Evolutionary conservation across 169 alveolate genomes (phyloP).

Genomic region (Eimeria praecox): DNA sequence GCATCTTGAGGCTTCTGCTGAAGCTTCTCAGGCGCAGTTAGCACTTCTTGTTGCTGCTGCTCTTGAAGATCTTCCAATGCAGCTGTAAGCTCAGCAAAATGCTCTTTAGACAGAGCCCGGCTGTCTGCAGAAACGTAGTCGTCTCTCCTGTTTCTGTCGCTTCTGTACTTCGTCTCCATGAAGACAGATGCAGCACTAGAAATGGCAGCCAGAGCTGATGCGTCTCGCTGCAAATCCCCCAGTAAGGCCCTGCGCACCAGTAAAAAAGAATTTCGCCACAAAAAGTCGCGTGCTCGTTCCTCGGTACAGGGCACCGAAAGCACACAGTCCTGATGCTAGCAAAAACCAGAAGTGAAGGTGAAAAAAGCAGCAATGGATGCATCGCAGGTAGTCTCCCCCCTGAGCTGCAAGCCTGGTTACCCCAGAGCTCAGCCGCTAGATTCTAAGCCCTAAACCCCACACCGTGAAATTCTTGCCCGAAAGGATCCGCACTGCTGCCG

Average conservation of each 20-base stretch:
- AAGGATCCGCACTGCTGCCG: slow-evolving; percentile 1
- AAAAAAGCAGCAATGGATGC: neutral
- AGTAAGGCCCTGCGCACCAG: neutral
- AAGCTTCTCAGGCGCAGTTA: neutral
- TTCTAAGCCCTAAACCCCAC: neutral
- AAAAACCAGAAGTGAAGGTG: neutral
- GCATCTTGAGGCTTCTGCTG: neutral
- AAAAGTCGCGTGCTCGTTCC: neutral
- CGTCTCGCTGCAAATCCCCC: slow-evolving; percentile 42
- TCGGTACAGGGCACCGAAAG: neutral
- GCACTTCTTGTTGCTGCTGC: neutral
- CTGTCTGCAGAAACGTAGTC: slow-evolving; percentile 3
- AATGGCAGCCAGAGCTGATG: slow-evolving; percentile 10
- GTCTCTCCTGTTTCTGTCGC: neutral
- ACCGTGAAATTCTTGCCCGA: slow-evolving; percentile 20
- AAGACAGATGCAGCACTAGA: neutral
- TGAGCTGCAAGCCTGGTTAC: neutral
- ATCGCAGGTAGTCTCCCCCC: neutral
- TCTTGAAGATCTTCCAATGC: neutral
- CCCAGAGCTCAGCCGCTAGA: neutral
- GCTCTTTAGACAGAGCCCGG: slow-evolving; percentile 10
- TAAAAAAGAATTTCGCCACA: neutral
- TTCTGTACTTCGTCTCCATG: neutral
- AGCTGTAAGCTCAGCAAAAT: neutral
- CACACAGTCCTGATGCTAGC: neutral